Base-by-base conservation (phyloP, 106 monocot genomes). In the Acanthochlamys bracteata region DNA sequence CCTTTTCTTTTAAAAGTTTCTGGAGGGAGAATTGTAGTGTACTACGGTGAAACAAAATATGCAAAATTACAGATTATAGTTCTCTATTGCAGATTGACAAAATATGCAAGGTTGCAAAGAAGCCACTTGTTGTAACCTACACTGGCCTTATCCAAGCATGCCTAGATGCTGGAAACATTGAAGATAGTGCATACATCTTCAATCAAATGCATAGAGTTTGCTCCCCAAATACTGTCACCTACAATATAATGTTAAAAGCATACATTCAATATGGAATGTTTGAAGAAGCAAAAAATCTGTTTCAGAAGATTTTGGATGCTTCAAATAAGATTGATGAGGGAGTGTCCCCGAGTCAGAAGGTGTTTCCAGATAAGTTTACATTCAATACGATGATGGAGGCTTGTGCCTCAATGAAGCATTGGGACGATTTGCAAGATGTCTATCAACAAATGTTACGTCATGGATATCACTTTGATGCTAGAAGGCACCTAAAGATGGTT, bases 41-140 rank as follows among this genome's bases (percentile, higher is more conserved):
- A n/a, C n/a, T n/a, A n/a, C n/a, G n/a, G n/a, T n/a, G n/a, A n/a
- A n/a, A n/a, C n/a, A n/a, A n/a, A n/a, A n/a, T n/a, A n/a, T n/a
- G n/a, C n/a, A n/a, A n/a, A n/a, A n/a, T n/a, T n/a, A n/a, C n/a
- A n/a, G n/a, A n/a, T n/a, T n/a, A n/a, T n/a, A n/a, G n/a, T n/a
- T n/a, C 13, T 43, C 46, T 26, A 42, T 58, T 69, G 63, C 78
- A 98, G 98, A 74, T 98, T 57, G 77, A 77, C 68, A 98, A 92
- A 65, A 76, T 98, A 78, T 85, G 88, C 69, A 98, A 92, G 66
- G 98, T 98, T 76, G 92, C 98, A 45, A 88, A 88, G 65, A 98
- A 98, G 73, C 98, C 98, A 62, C 71, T 98, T 66, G 98, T 92
- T 39, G 98, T 98, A 49, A 89, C 92, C 43, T 98, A 98, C 63